phyloP scores from a whole-genome alignment of 164 flowering plant genomes.

The Kingdonia uniflora region DNA sequence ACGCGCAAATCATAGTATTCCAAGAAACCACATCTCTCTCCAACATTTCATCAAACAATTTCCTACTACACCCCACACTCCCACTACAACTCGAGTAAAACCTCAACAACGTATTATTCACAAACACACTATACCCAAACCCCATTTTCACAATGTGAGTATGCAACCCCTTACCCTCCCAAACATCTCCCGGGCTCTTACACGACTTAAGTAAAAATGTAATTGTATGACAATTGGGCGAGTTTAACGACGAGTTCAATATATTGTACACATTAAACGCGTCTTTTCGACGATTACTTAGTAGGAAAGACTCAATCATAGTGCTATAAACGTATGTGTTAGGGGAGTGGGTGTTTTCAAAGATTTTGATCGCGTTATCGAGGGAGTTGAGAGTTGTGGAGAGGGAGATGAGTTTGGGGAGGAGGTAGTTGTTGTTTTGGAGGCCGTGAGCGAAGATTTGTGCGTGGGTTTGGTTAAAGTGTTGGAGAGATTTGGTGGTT shows the following conservation, averaged over 20 bases:
- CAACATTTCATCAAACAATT: conserved; percentile 32
- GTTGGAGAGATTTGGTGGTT: conserved; percentile 18
- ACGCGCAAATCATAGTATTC: conserved; percentile 34
- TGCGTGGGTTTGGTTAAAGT: conserved; percentile 36
- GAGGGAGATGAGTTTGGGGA: conserved; percentile 27
- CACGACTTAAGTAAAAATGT: conserved; percentile 33
- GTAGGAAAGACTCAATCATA: conserved; percentile 25
- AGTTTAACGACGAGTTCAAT: conserved; percentile 17
- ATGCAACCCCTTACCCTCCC: conserved; percentile 28
- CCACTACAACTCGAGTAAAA: conserved; percentile 29
- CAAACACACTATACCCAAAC: conserved; percentile 28
- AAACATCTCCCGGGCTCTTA: conserved; percentile 11
- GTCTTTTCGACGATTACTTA: conserved; percentile 13
- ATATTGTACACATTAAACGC: conserved; percentile 21
- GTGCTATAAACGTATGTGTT: conserved; percentile 28
- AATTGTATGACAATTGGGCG: conserved; percentile 32
- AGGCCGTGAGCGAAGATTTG: conserved; percentile 33
- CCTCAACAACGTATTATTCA: conserved; percentile 31
- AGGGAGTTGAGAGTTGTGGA: conserved; percentile 23
- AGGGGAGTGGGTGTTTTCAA: conserved; percentile 14
- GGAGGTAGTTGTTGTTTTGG: conserved; percentile 17
- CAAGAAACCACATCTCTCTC: conserved; percentile 31
- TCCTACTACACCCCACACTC: conserved; percentile 12
- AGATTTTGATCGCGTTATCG: conserved; percentile 16
- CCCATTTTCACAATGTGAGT: conserved; percentile 30